phyloP scores from a whole-genome alignment of 306 rosid species.

The Prinsepia uniflora region DNA sequence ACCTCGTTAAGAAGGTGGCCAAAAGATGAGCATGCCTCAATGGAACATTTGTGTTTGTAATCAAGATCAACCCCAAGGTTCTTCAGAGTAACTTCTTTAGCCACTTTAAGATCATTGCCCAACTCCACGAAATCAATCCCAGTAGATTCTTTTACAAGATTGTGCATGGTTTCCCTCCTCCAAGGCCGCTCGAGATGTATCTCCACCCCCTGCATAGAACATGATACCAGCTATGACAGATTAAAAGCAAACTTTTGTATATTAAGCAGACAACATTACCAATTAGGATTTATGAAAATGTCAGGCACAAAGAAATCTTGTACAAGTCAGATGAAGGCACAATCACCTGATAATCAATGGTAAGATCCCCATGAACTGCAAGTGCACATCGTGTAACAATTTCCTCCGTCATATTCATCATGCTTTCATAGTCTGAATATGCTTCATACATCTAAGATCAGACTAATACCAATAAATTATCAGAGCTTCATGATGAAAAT shows the following conservation, averaged over 20 bases:
- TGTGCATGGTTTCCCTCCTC: constrained; percentile 98
- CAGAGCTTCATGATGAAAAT: constrained; percentile 24
- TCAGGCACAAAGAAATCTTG: constrained; percentile 18
- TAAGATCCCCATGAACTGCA: constrained; percentile 80
- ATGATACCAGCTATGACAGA: constrained; percentile 28
- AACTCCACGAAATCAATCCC: constrained; percentile 66
- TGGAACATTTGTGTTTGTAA: constrained; percentile 58
- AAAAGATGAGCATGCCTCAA: constrained; percentile 65
- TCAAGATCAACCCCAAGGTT: constrained; percentile 59
- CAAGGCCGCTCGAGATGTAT: constrained; percentile 85
- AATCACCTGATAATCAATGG: constrained; percentile 82
- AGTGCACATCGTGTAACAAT: constrained; percentile 85
- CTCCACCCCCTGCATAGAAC: constrained; percentile 62
- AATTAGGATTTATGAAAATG: constrained; percentile 10
- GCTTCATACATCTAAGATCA: constrained; percentile 90
- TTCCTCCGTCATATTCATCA: constrained; percentile 94
- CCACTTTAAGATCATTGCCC: constrained; percentile 59
- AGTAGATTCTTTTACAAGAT: constrained; percentile 79
- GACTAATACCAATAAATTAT: constrained; percentile 44
- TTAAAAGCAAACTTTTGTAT: constrained; percentile 2
- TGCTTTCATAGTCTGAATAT: constrained; percentile 95
- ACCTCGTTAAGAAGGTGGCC: constrained; percentile 93
- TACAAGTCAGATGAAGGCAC: not conserved
- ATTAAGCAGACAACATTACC: not conserved
- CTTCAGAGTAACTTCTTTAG: constrained; percentile 56